A percentile compares a stretch with the other conserved stretches of the same genome.
phyloP scores from a whole-genome alignment of 805 yeast species.

The Spathaspora arborariae region DNA sequence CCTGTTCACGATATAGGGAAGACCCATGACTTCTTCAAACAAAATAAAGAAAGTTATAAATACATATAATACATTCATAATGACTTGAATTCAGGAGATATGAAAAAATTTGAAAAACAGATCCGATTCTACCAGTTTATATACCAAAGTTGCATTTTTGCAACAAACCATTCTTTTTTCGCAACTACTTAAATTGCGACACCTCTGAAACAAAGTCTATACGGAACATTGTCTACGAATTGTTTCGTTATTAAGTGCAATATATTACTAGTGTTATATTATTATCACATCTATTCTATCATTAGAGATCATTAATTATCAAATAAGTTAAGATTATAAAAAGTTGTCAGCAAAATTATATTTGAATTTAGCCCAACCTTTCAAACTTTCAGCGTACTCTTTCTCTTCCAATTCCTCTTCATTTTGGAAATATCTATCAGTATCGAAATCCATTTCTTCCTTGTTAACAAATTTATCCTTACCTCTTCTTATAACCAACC shows the following conservation, averaged over 20 bases:
- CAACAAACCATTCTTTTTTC: conserved; percentile 1
- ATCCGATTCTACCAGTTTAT: background rate
- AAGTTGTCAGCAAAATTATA: conserved; percentile 26
- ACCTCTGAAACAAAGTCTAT: background rate
- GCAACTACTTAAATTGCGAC: background rate
- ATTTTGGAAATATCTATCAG: conserved; percentile 47
- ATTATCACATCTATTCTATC: background rate
- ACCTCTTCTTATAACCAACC: conserved; percentile 38
- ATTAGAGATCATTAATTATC: background rate
- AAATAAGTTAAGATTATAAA: conserved; percentile 12
- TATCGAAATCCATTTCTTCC: conserved; percentile 51
- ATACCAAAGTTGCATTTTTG: background rate
- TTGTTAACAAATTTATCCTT: conserved; percentile 38
- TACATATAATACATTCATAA: background rate
- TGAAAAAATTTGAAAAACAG: background rate
- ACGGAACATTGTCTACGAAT: background rate
- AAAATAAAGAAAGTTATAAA: background rate
- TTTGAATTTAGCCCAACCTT: conserved; percentile 42
- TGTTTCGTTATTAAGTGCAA: background rate
- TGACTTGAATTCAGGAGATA: background rate
- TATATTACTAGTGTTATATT: background rate
- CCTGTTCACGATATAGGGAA: background rate
- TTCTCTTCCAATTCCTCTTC: conserved; percentile 44
- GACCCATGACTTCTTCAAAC: background rate
- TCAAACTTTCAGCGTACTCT: conserved; percentile 34